Percentiles rank a stretch among this genome's conserved stretches.
These are phyloP conservation scores for Phlyctochytrium bullatum DNA, from an alignment of 192 early-diverging fungal genomes.

Conservation along the genomic window DNA sequence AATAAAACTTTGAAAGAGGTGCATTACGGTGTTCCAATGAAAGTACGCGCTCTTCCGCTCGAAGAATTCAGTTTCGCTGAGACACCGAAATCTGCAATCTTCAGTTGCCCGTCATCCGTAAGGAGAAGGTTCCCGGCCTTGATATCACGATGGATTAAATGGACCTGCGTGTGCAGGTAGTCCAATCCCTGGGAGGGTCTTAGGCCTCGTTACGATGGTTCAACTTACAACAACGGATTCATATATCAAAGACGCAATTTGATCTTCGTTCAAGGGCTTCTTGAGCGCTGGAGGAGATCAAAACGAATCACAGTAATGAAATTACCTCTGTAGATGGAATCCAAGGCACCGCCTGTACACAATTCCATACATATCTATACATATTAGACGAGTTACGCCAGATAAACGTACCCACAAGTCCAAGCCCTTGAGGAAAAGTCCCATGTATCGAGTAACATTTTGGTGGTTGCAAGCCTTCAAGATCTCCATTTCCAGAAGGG, in stretches of 20 bases:
- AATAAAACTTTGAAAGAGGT: background rate
- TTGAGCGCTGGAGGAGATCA: slow-evolving; percentile 36
- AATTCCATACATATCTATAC: slow-evolving; percentile 64
- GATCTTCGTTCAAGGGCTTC: slow-evolving; percentile 56
- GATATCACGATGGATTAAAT: slow-evolving; percentile 63
- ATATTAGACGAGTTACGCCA: background rate
- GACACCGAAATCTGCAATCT: slow-evolving; percentile 66
- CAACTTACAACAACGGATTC: slow-evolving; percentile 50
- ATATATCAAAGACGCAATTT: slow-evolving; percentile 55
- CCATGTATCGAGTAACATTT: slow-evolving; percentile 59
- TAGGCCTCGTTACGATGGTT: no score
- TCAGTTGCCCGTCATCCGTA: slow-evolving; percentile 53
- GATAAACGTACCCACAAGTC: slow-evolving; percentile 57
- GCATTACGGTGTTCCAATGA: slow-evolving; percentile 63
- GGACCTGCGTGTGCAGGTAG: slow-evolving; percentile 55
- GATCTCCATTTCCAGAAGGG: slow-evolving; percentile 69
- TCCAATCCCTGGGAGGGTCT: slow-evolving; percentile 60
- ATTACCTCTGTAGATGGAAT: slow-evolving; percentile 58
- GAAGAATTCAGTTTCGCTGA: slow-evolving; percentile 51
- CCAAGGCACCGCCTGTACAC: slow-evolving; percentile 58
- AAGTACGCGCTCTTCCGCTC: slow-evolving; percentile 49
- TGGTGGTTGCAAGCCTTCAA: slow-evolving; percentile 53
- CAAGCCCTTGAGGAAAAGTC: slow-evolving; percentile 58
- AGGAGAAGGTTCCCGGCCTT: slow-evolving; percentile 62
- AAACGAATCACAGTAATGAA: background rate